phyloP scores from a whole-genome alignment of 495 filamentous ascomycete species.

The Penicillium arizonense region DNA sequence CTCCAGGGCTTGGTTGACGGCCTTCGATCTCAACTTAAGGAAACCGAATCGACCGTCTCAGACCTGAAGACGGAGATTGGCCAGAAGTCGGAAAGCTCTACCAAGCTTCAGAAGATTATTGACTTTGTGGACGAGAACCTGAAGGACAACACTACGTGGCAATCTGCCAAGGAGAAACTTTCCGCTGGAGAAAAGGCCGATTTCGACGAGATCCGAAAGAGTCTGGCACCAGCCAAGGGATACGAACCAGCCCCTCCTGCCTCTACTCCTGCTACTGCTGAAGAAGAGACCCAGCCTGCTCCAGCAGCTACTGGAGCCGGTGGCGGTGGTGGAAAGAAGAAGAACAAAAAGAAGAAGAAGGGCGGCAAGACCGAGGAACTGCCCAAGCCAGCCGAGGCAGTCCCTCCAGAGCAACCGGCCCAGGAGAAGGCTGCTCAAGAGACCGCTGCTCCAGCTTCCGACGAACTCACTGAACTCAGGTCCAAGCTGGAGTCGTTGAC shows the following conservation, averaged over 20 bases:
- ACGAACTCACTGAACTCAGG: slow-evolving; percentile 44
- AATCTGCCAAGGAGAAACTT: slow-evolving; percentile 33
- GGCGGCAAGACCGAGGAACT: slow-evolving; percentile 54
- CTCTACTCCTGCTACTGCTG: slow-evolving; percentile 8
- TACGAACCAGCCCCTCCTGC: slow-evolving; percentile 8
- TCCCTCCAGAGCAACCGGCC: slow-evolving; percentile 16
- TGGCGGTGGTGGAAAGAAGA: slow-evolving; percentile 59
- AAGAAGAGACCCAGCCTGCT: slow-evolving; percentile 22
- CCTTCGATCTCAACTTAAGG: slow-evolving; percentile 49
- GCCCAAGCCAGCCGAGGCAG: slow-evolving; percentile 27
- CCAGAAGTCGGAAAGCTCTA: slow-evolving; percentile 27
- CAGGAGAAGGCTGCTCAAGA: slow-evolving; percentile 23
- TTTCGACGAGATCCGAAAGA: slow-evolving; percentile 39
- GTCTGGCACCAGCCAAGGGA: slow-evolving; percentile 18
- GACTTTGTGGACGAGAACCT: slow-evolving; percentile 38
- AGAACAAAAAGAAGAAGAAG: slow-evolving; percentile 91
- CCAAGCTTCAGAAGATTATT: slow-evolving; percentile 32
- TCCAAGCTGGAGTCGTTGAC: slow-evolving; percentile 54
- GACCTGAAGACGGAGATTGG: slow-evolving; percentile 41
- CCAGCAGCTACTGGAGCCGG: slow-evolving; percentile 17
- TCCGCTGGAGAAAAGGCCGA: slow-evolving; percentile 28
- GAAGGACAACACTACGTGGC: slow-evolving; percentile 35
- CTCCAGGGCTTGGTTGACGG: slow-evolving; percentile 53
- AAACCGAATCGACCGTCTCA: slow-evolving; percentile 46
- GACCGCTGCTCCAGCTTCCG: neutral